Base-by-base conservation (phyloP, 2,329 filamentous ascomycete species). In the Aspergillus terreus region DNA sequence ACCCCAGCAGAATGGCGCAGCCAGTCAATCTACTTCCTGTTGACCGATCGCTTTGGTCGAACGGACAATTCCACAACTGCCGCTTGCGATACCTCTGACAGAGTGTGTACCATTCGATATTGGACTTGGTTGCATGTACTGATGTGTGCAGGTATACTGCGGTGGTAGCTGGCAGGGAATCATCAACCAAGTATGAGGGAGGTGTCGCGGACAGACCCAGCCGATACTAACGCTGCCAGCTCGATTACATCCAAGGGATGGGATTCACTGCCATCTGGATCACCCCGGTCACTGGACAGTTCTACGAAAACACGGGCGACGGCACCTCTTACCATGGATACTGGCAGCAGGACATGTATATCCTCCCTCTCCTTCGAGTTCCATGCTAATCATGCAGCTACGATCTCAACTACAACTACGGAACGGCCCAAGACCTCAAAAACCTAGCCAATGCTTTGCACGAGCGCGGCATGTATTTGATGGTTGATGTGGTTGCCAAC, bases 401-500 rank as follows among this genome's bases (percentile, higher is more conserved):
- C 58, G 58, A 69, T 12, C 64, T 87, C 50, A 86, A 88, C 60
- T 55, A 74, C 2, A 74, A 82, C 52, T 83, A 82, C 55, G 85
- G 85, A 27, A 81, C 80, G 0, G 74, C 75, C 4, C 72, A 79
- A 12, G 84, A 88, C 58, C 72, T 88, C 51, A 77, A 78, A 56
- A 75, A 73, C 4, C 74, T 88, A 5, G 75, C 83, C 1, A 67
- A 69, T 17, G 81, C 78, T 2, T 67, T 84, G 1, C 83, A 86
- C 59, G 64, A 67, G 15, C 73, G 80, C 4, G 75, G 68, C 14
- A 85, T 83, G 81, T 82, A 81, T 57, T 67, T 84, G 33, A 85
- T 85, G 82, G 72, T 84, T 2, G 82, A 84, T 54, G 70, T 84
- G 1, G 81, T 84, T 2, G 74, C 76, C 7, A 83, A 84, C 62